Conservation (phyloP, 163 green algal genomes). For the Coccomyxa subellipsoidea region DNA sequence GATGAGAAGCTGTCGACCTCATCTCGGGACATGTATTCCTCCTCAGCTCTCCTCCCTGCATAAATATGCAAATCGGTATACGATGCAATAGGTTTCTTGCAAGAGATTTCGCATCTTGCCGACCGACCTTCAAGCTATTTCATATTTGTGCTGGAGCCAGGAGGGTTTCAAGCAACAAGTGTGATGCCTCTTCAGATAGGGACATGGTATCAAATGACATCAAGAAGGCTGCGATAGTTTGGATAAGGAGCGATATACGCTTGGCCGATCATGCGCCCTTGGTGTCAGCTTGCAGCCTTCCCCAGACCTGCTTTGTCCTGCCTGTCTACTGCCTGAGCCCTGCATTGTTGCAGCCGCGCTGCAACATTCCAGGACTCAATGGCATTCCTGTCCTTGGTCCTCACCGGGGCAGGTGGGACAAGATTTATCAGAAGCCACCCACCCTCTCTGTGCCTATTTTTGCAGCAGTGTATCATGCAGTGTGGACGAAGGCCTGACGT, state of each 20-base stretch:
- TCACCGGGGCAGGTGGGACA: neutral
- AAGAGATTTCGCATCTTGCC: neutral
- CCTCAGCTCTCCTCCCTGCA: neutral
- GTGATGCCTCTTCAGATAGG: too few relatives aligned
- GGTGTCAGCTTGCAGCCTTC: neutral
- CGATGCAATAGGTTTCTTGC: neutral
- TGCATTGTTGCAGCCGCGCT: neutral
- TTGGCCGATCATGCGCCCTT: constrained; percentile 11
- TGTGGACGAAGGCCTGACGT: neutral
- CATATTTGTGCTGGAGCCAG: too few relatives aligned
- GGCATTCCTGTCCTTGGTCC: neutral
- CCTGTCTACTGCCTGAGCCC: neutral
- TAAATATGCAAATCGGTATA: neutral
- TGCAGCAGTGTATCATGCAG: too few relatives aligned
- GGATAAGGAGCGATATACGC: constrained; percentile 9
- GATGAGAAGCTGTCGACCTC: neutral
- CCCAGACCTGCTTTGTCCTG: neutral
- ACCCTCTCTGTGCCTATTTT: too few relatives aligned
- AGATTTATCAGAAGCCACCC: too few relatives aligned
- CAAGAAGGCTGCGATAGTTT: neutral
- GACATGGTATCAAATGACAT: neutral
- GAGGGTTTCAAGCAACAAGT: too few relatives aligned
- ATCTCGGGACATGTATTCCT: neutral
- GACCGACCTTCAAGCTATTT: too few relatives aligned
- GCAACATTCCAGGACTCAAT: neutral